Evolutionary conservation across 1,284 basidiomycete species (phyloP), one percentile per base, ranked within the genome.

Genomic region (Sanguinoderma infundibulare): DNA sequence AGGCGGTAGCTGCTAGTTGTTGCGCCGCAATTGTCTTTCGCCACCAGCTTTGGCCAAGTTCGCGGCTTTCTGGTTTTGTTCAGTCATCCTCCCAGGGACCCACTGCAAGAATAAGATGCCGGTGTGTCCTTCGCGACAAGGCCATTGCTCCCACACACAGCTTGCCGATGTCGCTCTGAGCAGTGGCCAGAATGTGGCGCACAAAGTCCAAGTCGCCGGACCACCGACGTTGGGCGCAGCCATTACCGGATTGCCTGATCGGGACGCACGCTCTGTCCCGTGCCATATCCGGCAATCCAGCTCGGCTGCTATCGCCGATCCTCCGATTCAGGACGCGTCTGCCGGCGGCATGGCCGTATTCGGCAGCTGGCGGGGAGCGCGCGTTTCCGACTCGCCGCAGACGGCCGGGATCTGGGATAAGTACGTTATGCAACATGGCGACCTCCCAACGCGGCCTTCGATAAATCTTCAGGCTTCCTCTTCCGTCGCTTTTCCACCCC

Each of bases 341-440:
- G 49, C 65, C 65, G 65, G 28, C 65, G 65, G 64, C 49, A 66
- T 61, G 59, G 14, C 61, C 47, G 51, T 26, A 56, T 40, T 9
- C 15, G 55, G 55, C 38, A 15, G 46, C 20, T 52, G n/a, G 52
- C 42, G 44, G 36, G 55, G 34, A 44, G 34, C 24, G 51, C 35
- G 35, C 34, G 34, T 15, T 2, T 20, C 9, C 47, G 28, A 3
- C 17, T 24, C 20, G 50, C 50, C 50, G 50, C n/a, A n/a, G 22
- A 10, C 20, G 28, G 46, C 46, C 28, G 46, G 46, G 34, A 35
- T 35, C 7, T 35, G 7, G 34, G 7, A 14, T 35, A 14, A 49
- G 14, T 15, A 32, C 26, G 26, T 15, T 47, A 17, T 49, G 32
- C 46, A 28, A 49, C 46, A 49, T 32, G 46, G 28, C 7, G 8